Conservation (phyloP, 129 eudicot genomes). For the Daucus carota region DH1_v3.0 NC_030384.2:42365501-42366000, state of each 20-base stretch:
- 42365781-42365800: conserved; percentile 89
- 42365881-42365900: not conserved
- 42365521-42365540: conserved; percentile 33
- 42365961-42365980: conserved; percentile 10
- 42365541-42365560: conserved; percentile 23
- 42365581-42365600: conserved; percentile 33
- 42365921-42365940: conserved; percentile 21
- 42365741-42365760: conserved; percentile 74
- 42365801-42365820: conserved; percentile 26
- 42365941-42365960: conserved; percentile 13
- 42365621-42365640: conserved; percentile 1
- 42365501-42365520: conserved; percentile 70
- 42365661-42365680: not conserved
- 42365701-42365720: conserved; percentile 37
- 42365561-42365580: conserved; percentile 58
- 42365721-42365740: conserved; percentile 23
- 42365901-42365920: conserved; percentile 1
- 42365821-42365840: not conserved
- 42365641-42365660: not conserved
- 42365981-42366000: conserved; percentile 53
- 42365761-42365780: conserved; percentile 88
- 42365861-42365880: conserved; percentile 8
- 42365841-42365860: conserved; percentile 15
- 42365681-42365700: not conserved
- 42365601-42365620: conserved; percentile 7